Evolutionary conservation across 2,329 filamentous ascomycete species (phyloP).

Genomic region (Venturia pyrina): DNA sequence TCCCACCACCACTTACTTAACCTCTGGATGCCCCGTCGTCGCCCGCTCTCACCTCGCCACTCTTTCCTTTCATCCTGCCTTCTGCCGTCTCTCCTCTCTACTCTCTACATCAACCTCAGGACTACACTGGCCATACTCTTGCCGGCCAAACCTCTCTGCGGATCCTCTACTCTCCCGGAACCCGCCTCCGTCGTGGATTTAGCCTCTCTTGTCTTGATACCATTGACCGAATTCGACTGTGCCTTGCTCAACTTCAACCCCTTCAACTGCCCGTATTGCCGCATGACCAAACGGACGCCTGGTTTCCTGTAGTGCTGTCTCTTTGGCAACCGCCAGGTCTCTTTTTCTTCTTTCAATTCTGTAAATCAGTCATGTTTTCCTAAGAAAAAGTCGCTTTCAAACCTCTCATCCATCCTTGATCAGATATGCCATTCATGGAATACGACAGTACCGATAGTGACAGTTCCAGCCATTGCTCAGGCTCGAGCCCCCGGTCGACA

Average conservation of each 20-base stretch:
- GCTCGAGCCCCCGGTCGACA: neutral
- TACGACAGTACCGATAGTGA: neutral
- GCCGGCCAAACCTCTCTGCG: neutral
- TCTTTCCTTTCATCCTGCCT: neutral
- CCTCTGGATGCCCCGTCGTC: neutral
- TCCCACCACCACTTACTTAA: neutral
- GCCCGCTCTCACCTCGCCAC: neutral
- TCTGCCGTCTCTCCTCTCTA: neutral
- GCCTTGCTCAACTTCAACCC: neutral
- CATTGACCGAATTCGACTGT: neutral
- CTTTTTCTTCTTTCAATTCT: neutral
- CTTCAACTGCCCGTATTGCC: neutral
- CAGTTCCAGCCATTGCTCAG: neutral
- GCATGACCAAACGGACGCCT: neutral
- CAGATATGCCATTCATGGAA: slow-evolving; percentile 3
- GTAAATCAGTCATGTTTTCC: neutral
- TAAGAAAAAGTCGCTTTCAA: neutral
- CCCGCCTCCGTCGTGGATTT: neutral
- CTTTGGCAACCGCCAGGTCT: neutral
- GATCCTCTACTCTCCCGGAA: neutral
- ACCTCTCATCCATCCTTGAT: neutral
- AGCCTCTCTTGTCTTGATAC: neutral
- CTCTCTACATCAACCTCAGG: neutral
- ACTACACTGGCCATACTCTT: neutral
- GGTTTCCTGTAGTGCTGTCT: neutral